Evolutionary conservation across 345 rosid species (phyloP).

Genomic region (Moricandia moricandioides): DNA sequence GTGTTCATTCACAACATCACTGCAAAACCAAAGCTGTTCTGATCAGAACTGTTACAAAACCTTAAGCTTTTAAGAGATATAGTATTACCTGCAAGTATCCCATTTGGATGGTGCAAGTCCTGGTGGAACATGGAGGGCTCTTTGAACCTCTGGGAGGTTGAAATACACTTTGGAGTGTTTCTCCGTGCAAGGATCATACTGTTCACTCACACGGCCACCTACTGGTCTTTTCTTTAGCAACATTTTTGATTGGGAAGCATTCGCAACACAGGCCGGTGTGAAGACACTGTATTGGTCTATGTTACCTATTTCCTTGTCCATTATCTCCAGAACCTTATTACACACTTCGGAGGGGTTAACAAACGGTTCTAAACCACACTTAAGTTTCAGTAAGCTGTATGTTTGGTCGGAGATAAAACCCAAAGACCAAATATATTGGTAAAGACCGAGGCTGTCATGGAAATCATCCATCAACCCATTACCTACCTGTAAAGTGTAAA

Average conservation of each 20-base stretch:
- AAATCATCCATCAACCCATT: slow-evolving; percentile 88
- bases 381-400: slow-evolving; percentile 55
- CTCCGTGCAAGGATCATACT: slow-evolving; percentile 96
- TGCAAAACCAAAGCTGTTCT: slow-evolving; percentile 33
- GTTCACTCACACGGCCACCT: slow-evolving; percentile 52
- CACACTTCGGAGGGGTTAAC: slow-evolving; percentile 65
- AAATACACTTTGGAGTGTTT: slow-evolving; percentile 67
- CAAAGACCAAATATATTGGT: slow-evolving; percentile 77
- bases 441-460: slow-evolving; percentile 74
- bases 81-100: slow-evolving; percentile 80
- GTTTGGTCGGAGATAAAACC: slow-evolving; percentile 91
- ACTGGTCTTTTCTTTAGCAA: slow-evolving; percentile 61
- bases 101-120: slow-evolving; percentile 67
- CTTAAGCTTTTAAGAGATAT: neutral
- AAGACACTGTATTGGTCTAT: slow-evolving; percentile 89
- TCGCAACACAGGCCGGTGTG: slow-evolving; percentile 67
- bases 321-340: slow-evolving; percentile 47
- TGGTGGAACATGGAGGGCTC: slow-evolving; percentile 69
- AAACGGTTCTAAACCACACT: slow-evolving; percentile 71
- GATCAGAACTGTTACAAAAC: slow-evolving; percentile 13
- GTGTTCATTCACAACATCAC: slow-evolving; percentile 45
- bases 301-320: slow-evolving; percentile 63
- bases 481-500: slow-evolving; percentile 76
- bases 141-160: slow-evolving; percentile 77
- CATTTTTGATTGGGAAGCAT: slow-evolving; percentile 49